These are phyloP conservation scores for Bimuria novae-zelandiae DNA, from an alignment of 2,329 filamentous ascomycete species.

Conservation along the genomic window DNA sequence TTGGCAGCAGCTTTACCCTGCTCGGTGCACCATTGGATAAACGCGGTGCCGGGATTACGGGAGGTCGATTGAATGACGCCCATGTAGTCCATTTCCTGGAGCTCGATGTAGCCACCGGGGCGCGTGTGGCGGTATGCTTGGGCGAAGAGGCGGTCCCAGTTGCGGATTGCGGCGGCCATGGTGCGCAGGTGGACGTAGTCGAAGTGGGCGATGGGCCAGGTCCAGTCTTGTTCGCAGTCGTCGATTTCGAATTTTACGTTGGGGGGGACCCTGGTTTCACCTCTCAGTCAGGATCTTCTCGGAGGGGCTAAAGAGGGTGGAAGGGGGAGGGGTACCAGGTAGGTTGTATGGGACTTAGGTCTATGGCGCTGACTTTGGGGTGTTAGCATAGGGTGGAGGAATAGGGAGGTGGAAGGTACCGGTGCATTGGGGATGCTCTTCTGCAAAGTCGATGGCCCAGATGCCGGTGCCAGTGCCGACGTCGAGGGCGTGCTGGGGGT, in stretches of 20 bases:
- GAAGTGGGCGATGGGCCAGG: constrained; percentile 22
- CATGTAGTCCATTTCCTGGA: constrained; percentile 34
- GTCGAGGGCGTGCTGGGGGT: constrained; percentile 35
- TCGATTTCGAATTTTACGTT: constrained; percentile 37
- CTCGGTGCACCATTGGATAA: constrained; percentile 24
- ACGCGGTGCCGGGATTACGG: constrained; percentile 20
- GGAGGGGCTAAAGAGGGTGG: neutral
- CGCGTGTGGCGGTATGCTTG: constrained; percentile 17
- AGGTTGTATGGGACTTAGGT: constrained; percentile 43
- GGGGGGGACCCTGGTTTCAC: constrained; percentile 27
- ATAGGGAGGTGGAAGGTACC: neutral
- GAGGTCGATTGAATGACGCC: constrained; percentile 27
- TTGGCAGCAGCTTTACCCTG: constrained; percentile 28
- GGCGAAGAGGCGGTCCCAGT: constrained; percentile 17
- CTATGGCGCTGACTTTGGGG: constrained; percentile 29
- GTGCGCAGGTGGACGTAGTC: constrained; percentile 20
- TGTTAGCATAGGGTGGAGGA: neutral
- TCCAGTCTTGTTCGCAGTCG: constrained; percentile 36
- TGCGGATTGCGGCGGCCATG: constrained; percentile 19
- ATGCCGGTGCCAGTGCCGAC: constrained; percentile 20
- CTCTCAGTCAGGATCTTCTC: constrained; percentile 12
- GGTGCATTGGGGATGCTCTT: constrained; percentile 27
- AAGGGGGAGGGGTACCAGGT: constrained; percentile 20
- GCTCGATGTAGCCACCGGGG: constrained; percentile 35
- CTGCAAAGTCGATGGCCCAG: constrained; percentile 43